These are phyloP conservation scores for Cercospora janseana DNA, from an alignment of 2,329 filamentous ascomycete genomes.

Conservation along the genomic window DNA sequence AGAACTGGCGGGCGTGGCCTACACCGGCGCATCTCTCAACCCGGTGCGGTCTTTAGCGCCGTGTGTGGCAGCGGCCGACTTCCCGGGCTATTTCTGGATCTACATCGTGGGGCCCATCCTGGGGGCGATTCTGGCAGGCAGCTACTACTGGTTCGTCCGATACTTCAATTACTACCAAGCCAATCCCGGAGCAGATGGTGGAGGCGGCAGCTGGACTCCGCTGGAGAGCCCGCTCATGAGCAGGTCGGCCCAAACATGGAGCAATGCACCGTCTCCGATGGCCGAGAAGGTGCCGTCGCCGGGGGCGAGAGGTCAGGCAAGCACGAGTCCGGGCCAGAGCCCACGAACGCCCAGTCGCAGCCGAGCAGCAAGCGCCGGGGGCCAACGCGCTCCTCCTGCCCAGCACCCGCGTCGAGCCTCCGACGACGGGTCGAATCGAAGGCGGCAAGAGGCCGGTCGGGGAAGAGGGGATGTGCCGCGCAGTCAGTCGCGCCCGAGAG, in stretches of 20 bases:
- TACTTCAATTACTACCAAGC: conserved; percentile 29
- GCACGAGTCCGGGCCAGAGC: neutral
- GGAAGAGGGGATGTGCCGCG: neutral
- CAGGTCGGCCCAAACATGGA: neutral
- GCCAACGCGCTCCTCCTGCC: too few species aligned
- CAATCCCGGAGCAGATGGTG: conserved; percentile 23
- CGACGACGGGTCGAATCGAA: too few species aligned
- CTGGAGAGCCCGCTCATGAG: conserved; percentile 2
- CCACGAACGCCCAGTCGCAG: too few species aligned
- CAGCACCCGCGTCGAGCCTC: too few species aligned
- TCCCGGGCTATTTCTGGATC: conserved; percentile 35
- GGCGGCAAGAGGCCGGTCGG: neutral
- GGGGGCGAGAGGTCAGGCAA: neutral
- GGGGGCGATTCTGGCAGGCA: conserved; percentile 32
- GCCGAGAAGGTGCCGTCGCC: neutral
- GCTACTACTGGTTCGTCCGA: conserved; percentile 36
- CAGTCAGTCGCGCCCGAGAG: neutral
- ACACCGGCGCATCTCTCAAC: conserved; percentile 36
- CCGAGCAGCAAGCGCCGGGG: too few species aligned
- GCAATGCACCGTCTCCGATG: neutral
- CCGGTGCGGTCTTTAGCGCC: conserved; percentile 37
- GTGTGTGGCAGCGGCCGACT: conserved; percentile 31
- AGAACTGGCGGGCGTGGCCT: conserved; percentile 32
- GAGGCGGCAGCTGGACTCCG: conserved; percentile 7
- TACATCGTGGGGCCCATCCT: conserved; percentile 33